Conservation (phyloP, 2,329 filamentous ascomycete genomes). For the Sarocladium strictum region DNA sequence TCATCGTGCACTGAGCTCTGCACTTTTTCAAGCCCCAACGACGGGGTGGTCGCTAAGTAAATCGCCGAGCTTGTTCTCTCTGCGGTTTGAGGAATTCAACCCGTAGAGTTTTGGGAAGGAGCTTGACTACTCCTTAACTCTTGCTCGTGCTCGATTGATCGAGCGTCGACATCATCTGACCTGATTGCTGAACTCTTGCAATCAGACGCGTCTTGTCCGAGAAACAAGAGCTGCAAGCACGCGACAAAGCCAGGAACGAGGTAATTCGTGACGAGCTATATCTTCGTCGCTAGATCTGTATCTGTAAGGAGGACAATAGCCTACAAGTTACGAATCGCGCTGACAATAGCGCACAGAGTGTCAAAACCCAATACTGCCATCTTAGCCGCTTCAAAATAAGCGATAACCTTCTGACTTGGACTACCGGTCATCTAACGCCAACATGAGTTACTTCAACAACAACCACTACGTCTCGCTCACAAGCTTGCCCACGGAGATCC, state of each 20-base stretch:
- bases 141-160: constrained; percentile 4
- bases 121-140: constrained; percentile 13
- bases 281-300: no score
- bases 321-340: no score
- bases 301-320: no score
- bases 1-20: constrained; percentile 1
- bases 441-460: background rate
- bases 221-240: background rate
- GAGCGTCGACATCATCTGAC: background rate
- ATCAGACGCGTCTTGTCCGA: background rate
- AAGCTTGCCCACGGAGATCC: constrained; percentile 38
- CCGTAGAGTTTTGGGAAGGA: constrained; percentile 10
- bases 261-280: background rate
- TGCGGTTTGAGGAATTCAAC: constrained; percentile 9
- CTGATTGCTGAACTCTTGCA: background rate
- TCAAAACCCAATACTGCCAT: no score
- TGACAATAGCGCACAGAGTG: no score
- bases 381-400: no score
- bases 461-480: constrained; percentile 18
- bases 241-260: background rate
- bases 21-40: constrained; percentile 43
- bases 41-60: constrained; percentile 41
- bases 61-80: constrained; percentile 18
- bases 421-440: background rate
- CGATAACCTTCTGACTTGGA: background rate